A percentile compares a stretch with the other conserved stretches of the same genome.
phyloP scores from a whole-genome alignment of 805 yeast species.

The Brettanomyces custersianus region DNA sequence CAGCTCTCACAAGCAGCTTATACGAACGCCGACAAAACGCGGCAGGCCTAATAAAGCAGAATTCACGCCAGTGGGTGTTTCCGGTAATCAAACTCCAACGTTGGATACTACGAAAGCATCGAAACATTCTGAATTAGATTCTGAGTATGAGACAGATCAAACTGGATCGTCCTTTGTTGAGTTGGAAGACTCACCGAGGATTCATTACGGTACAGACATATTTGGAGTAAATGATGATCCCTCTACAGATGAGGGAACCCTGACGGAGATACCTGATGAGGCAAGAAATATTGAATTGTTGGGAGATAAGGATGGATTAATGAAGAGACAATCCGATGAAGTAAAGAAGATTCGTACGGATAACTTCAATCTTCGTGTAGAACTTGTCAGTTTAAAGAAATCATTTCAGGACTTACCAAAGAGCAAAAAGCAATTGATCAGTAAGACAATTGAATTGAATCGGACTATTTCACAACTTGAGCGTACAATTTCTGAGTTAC shows the following conservation, averaged over 20 bases:
- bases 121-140: neutral
- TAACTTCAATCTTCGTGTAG: slow-evolving; percentile 34
- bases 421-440: slow-evolving; percentile 29
- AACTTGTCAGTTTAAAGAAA: slow-evolving; percentile 30
- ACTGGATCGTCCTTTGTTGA: slow-evolving; percentile 4
- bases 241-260: slow-evolving; percentile 9
- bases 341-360: slow-evolving; percentile 27
- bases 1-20: slow-evolving; percentile 20
- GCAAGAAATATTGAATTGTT: slow-evolving; percentile 5
- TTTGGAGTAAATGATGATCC: slow-evolving; percentile 17
- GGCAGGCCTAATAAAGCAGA: slow-evolving; percentile 21
- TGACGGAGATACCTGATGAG: neutral
- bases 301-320: slow-evolving; percentile 14
- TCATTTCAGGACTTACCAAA: slow-evolving; percentile 33
- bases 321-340: slow-evolving; percentile 20
- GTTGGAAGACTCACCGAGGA: neutral
- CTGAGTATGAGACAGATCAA: slow-evolving; percentile 1
- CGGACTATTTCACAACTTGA: slow-evolving; percentile 6
- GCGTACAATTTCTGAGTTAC: neutral
- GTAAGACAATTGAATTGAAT: slow-evolving; percentile 8
- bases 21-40: slow-evolving; percentile 21
- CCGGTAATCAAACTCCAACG: slow-evolving; percentile 9
- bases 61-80: slow-evolving; percentile 34
- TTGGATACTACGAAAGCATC: slow-evolving; percentile 12
- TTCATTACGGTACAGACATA: slow-evolving; percentile 17